These are phyloP conservation scores for Austroboletus olivaceoglutinosus DNA, from an alignment of 1,284 basidiomycete genomes.

Conservation along the genomic window DNA sequence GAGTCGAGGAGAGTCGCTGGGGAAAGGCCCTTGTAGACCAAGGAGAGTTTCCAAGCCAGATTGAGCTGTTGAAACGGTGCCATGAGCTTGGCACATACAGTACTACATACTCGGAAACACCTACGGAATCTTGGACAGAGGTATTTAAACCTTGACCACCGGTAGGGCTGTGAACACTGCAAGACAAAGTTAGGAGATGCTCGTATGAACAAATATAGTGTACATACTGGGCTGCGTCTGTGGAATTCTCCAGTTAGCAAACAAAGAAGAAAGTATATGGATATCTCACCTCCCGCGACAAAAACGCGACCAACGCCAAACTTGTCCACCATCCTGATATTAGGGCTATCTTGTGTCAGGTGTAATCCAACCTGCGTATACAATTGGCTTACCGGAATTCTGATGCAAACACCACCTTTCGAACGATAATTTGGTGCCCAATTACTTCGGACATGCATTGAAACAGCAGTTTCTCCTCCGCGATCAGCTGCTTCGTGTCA, in stretches of 20 bases:
- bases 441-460: slow-evolving; percentile 15
- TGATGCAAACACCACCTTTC: slow-evolving; percentile 10
- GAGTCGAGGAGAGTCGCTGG: slow-evolving; percentile 34
- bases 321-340: slow-evolving; percentile 33
- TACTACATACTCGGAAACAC: slow-evolving; percentile 3
- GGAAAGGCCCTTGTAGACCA: slow-evolving; percentile 35
- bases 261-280: slow-evolving; percentile 16
- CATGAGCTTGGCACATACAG: not conserved
- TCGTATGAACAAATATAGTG: not conserved
- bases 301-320: slow-evolving; percentile 34
- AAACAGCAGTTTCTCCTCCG: slow-evolving; percentile 14
- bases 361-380: not conserved
- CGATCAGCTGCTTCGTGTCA: slow-evolving; percentile 28
- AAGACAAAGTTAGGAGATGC: not conserved
- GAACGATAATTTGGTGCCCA: slow-evolving; percentile 16
- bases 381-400: slow-evolving; percentile 26
- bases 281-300: slow-evolving; percentile 35
- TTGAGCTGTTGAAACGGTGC: slow-evolving; percentile 31
- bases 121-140: slow-evolving; percentile 38
- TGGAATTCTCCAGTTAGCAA: not conserved
- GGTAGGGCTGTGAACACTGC: slow-evolving; percentile 44
- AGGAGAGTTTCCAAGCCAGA: slow-evolving; percentile 42
- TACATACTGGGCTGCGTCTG: slow-evolving; percentile 25
- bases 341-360: slow-evolving; percentile 20
- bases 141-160: slow-evolving; percentile 48